phyloP scores from a whole-genome alignment of 352 stramenopile genomes.

The Globisporangium okanoganense region DNA sequence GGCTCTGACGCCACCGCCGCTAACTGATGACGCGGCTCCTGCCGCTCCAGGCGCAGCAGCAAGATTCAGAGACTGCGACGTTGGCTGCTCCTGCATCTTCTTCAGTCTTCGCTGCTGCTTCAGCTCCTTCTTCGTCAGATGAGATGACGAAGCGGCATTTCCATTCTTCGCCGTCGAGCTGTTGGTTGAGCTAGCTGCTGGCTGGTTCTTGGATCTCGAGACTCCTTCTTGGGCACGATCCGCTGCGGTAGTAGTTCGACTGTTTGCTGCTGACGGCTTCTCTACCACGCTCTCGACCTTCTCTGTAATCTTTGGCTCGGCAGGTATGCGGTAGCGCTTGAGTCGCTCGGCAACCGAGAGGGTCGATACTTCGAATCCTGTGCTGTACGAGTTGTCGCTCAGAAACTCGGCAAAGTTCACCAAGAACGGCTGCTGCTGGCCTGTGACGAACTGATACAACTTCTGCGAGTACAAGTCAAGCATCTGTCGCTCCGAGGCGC shows the following conservation, averaged over 20 bases:
- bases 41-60: constrained; percentile 8
- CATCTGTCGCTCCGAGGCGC: constrained; percentile 30
- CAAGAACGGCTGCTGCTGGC: constrained; percentile 78
- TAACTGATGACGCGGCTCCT: constrained; percentile 12
- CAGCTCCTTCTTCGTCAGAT: constrained; percentile 61
- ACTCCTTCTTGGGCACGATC: constrained; percentile 9
- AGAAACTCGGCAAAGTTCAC: constrained; percentile 69
- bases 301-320: constrained; percentile 14
- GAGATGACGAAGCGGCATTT: constrained; percentile 2
- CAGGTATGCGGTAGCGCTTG: constrained; percentile 37
- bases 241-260: background rate
- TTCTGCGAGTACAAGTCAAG: constrained; percentile 61
- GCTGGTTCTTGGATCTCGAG: constrained; percentile 20
- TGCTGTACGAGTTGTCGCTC: constrained; percentile 79
- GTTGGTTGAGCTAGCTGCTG: constrained; percentile 10
- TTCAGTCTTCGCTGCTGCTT: constrained; percentile 73
- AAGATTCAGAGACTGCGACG: constrained; percentile 4
- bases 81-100: constrained; percentile 46
- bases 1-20: background rate
- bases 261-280: constrained; percentile 3
- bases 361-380: constrained; percentile 67
- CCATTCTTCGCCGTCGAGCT: constrained; percentile 8
- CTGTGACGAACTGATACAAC: constrained; percentile 51
- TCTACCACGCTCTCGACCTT: background rate
- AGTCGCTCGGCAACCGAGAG: constrained; percentile 62